Conservation (phyloP, 257 asterid genomes). For the Nicotiana otophora region DNA sequence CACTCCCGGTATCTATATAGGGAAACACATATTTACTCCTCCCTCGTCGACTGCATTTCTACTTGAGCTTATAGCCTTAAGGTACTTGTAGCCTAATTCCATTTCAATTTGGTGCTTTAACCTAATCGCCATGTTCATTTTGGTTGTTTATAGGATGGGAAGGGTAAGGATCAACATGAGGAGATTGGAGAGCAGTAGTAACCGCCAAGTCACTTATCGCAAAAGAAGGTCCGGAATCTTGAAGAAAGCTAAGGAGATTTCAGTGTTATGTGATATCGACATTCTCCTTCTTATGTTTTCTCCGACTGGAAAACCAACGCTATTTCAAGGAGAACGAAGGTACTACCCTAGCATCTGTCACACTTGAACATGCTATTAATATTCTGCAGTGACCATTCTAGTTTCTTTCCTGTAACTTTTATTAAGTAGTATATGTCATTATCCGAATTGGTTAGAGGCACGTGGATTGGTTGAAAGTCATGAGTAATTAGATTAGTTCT, state of each 20-base stretch:
- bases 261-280: slow-evolving; percentile 72
- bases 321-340: slow-evolving; percentile 71
- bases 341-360: slow-evolving; percentile 1
- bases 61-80: background rate
- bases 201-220: slow-evolving; percentile 76
- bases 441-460: no score
- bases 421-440: background rate
- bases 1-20: background rate
- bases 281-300: slow-evolving; percentile 84
- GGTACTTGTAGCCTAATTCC: no score
- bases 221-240: slow-evolving; percentile 73
- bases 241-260: slow-evolving; percentile 80
- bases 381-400: background rate
- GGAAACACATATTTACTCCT: background rate
- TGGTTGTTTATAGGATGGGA: slow-evolving; percentile 61
- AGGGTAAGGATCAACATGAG: slow-evolving; percentile 76
- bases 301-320: slow-evolving; percentile 74
- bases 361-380: background rate
- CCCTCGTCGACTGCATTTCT: background rate
- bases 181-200: slow-evolving; percentile 69
- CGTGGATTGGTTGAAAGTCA: no score
- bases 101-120: no score
- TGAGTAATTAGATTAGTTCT: no score
- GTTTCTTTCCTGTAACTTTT: background rate
- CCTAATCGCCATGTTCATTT: background rate